phyloP scores from a whole-genome alignment of 1,284 basidiomycete species.

The Leccinum solheimii region DNA sequence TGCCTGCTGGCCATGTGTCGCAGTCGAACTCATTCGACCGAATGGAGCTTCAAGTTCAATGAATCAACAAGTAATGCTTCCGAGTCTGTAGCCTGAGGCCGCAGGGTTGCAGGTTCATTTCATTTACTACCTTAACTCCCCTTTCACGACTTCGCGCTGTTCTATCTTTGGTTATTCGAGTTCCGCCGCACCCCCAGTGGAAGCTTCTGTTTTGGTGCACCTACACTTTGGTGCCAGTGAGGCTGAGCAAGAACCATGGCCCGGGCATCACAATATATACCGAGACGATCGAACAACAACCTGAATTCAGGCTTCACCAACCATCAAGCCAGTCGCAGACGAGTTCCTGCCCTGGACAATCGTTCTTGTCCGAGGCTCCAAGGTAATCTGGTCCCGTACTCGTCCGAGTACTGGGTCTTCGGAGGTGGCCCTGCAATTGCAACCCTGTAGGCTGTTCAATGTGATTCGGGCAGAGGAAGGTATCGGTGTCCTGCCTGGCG shows the following conservation, averaged over 20 bases:
- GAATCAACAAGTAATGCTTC: background rate
- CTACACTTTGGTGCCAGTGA: background rate
- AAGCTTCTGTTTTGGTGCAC: background rate
- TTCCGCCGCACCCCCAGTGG: background rate
- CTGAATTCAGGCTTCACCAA: background rate
- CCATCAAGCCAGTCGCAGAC: background rate
- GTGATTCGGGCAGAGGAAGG: background rate
- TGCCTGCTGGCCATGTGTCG: background rate
- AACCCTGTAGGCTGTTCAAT: background rate
- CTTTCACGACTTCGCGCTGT: background rate
- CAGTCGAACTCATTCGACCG: background rate
- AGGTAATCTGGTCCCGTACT: background rate
- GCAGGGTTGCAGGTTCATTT: background rate
- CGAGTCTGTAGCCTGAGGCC: background rate
- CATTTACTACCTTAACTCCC: background rate
- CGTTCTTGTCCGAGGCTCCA: background rate
- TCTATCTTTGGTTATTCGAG: background rate
- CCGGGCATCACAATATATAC: background rate
- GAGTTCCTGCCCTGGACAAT: background rate
- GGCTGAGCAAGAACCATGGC: background rate
- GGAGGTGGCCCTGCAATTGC: background rate
- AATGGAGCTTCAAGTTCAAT: background rate
- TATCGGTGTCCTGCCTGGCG: background rate
- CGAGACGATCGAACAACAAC: background rate
- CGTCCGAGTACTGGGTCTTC: background rate